Conservation (phyloP, 176 grass and related monocot genomes). For the Ensete ventricosum region DNA sequence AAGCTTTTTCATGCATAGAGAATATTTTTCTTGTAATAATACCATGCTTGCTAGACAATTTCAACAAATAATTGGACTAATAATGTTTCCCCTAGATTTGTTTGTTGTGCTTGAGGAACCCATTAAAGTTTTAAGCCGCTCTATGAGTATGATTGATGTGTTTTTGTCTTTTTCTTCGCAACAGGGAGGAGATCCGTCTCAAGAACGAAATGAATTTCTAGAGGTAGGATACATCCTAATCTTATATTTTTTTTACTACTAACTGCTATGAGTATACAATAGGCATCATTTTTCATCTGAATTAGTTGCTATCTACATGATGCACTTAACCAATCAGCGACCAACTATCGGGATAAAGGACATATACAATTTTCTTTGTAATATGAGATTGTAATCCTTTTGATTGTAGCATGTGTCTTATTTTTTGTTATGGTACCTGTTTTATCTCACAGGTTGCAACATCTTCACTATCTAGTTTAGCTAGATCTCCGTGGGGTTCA, state of each 20-base stretch:
- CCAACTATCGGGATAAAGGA: no score
- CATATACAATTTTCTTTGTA: neutral
- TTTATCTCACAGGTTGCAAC: constrained; percentile 38
- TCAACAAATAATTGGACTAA: neutral
- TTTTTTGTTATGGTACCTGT: neutral
- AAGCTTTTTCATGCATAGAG: neutral
- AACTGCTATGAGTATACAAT: neutral
- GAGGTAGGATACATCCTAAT: constrained; percentile 38
- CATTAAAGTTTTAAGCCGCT: neutral
- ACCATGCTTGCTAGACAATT: neutral
- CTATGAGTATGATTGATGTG: neutral
- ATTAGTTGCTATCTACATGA: neutral
- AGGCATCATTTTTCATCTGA: neutral
- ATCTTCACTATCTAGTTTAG: constrained; percentile 81
- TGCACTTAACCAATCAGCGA: no score
- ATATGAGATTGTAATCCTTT: neutral
- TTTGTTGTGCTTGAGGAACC: neutral
- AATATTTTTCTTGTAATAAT: neutral
- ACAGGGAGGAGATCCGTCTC: constrained; percentile 77
- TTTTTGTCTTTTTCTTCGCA: neutral
- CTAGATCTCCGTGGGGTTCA: constrained; percentile 83
- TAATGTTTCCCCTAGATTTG: neutral
- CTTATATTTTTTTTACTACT: neutral
- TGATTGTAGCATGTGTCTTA: neutral
- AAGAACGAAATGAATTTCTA: constrained; percentile 53